A percentile compares a stretch with the other conserved stretches of the same genome.
phyloP scores from a whole-genome alignment of 1,284 basidiomycete genomes.

The Baeospora myosura region DNA sequence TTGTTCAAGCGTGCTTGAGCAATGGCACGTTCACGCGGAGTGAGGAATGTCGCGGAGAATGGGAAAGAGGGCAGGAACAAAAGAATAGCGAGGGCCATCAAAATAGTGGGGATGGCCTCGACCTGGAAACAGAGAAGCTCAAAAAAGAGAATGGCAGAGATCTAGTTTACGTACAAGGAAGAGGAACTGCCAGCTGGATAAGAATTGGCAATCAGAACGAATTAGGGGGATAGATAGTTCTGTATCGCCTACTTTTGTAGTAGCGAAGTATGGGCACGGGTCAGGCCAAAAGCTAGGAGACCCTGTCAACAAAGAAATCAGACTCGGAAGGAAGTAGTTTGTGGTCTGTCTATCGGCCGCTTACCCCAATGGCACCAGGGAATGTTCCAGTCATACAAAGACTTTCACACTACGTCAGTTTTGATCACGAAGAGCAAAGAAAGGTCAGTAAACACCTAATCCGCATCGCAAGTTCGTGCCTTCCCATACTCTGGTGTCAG shows the following conservation, averaged over 20 bases:
- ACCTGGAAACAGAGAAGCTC: slow-evolving; percentile 25
- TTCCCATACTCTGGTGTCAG: slow-evolving; percentile 13
- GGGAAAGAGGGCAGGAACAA: slow-evolving; percentile 40
- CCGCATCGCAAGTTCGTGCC: slow-evolving; percentile 45
- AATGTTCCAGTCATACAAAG: slow-evolving; percentile 48
- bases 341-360: no score
- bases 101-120: slow-evolving; percentile 44
- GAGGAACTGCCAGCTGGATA: slow-evolving; percentile 40
- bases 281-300: slow-evolving; percentile 45
- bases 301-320: slow-evolving; percentile 25
- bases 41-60: slow-evolving; percentile 31
- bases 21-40: slow-evolving; percentile 42
- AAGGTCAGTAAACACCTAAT: slow-evolving; percentile 30
- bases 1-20: slow-evolving; percentile 46
- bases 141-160: neutral
- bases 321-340: neutral
- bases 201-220: no score
- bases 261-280: slow-evolving; percentile 38
- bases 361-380: slow-evolving; percentile 46
- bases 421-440: neutral
- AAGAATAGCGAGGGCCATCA: slow-evolving; percentile 39
- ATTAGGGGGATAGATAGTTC: no score
- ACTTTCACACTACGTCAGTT: slow-evolving; percentile 18
- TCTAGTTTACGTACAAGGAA: slow-evolving; percentile 37
- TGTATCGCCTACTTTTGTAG: slow-evolving; percentile 31